Evolutionary conservation across 139 green algal species (phyloP).

Genomic region (Auxenochlorella pyrenoidosa): DNA sequence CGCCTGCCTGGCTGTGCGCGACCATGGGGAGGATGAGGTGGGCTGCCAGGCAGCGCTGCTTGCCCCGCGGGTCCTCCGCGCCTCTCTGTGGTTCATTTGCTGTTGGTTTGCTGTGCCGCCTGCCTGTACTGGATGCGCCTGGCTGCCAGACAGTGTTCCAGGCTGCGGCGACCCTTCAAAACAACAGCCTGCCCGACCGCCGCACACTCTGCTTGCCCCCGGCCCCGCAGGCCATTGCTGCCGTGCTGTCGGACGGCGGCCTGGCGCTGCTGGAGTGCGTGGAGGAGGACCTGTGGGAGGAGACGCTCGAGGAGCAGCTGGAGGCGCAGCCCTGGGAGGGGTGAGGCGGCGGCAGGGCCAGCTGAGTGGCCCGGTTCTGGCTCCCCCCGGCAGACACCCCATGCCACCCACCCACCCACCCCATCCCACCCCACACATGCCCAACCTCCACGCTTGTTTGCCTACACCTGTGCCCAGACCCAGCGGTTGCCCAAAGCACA

Average conservation of each 20-base stretch:
- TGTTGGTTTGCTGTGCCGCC: not conserved
- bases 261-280: conserved; percentile 57
- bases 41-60: not conserved
- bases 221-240: conserved; percentile 56
- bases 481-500: too few relatives aligned
- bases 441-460: too few relatives aligned
- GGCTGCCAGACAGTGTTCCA: too few relatives aligned
- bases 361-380: too few relatives aligned
- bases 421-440: too few relatives aligned
- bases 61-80: too few relatives aligned
- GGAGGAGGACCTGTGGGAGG: conserved; percentile 83
- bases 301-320: conserved; percentile 36
- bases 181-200: not conserved
- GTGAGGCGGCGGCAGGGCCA: not conserved
- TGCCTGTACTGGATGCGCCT: not conserved
- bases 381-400: too few relatives aligned
- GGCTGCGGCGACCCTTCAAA: too few relatives aligned
- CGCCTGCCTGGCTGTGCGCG: conserved; percentile 47
- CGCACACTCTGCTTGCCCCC: not conserved
- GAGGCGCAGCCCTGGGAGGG: conserved; percentile 34
- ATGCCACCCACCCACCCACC: too few relatives aligned
- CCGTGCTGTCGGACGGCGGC: conserved; percentile 64
- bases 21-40: conserved; percentile 19
- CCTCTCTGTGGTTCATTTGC: too few relatives aligned
- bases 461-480: too few relatives aligned